A percentile compares a stretch with the other conserved stretches of the same genome.
Evolutionary conservation across 2,329 filamentous ascomycete species (phyloP).

Genomic region (Sclerotinia sclerotiorum): DNA sequence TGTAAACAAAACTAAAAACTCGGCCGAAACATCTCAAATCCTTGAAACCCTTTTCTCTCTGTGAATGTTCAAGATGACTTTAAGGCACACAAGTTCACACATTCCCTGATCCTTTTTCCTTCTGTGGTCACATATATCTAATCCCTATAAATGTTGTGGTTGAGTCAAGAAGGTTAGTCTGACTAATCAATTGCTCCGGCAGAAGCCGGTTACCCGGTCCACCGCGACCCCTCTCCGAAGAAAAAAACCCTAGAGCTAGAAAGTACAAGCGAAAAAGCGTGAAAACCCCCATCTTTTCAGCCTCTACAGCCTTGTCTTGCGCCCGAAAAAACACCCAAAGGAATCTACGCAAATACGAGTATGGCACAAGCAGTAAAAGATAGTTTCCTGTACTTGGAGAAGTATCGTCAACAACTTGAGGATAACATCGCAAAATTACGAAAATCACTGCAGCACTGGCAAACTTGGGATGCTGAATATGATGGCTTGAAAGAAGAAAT

Average conservation of each 20-base stretch:
- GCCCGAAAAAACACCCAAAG: not conserved
- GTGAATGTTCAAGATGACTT: too few species aligned
- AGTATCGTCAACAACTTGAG: conserved; percentile 73
- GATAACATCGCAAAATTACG: conserved; percentile 71
- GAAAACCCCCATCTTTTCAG: not conserved
- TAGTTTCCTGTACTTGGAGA: conserved; percentile 66
- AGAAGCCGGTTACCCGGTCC: not conserved
- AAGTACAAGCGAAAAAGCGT: not conserved
- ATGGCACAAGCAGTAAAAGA: conserved; percentile 39
- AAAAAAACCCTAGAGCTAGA: not conserved
- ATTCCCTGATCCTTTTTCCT: too few species aligned
- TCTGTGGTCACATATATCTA: too few species aligned
- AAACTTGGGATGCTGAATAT: conserved; percentile 88
- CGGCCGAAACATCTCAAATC: too few species aligned
- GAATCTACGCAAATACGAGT: not conserved
- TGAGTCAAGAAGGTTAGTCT: not conserved
- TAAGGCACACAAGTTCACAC: too few species aligned
- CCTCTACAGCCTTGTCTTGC: not conserved
- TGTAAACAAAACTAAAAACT: not conserved
- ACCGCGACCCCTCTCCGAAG: not conserved
- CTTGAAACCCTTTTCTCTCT: too few species aligned
- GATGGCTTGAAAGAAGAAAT: conserved; percentile 85
- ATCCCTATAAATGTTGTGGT: not conserved
- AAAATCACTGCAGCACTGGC: conserved; percentile 81
- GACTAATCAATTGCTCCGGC: not conserved